Percentiles rank a stretch among this genome's conserved stretches.
phyloP scores from a whole-genome alignment of 345 rosid genomes.

The Trapa incisa region DNA sequence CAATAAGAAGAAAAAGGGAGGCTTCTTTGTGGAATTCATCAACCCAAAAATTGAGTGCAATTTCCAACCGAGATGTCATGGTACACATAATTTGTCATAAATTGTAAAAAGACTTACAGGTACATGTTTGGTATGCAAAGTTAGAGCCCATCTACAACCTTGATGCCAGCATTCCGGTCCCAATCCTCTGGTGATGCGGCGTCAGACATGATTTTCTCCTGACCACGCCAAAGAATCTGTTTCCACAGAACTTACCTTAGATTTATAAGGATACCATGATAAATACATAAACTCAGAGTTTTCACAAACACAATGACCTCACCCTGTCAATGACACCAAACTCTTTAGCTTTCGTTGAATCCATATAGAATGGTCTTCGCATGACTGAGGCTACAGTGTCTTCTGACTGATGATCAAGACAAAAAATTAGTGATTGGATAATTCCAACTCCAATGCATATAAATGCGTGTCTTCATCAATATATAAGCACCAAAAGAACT shows the following conservation, averaged over 20 bases:
- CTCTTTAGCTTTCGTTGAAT: constrained; percentile 55
- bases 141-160: constrained; percentile 19
- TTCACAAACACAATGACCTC: constrained; percentile 3
- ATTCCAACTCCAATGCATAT: not conserved
- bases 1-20: not conserved
- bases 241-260: constrained; percentile 5
- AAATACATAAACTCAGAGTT: not conserved
- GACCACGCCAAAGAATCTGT: constrained; percentile 74
- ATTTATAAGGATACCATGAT: not conserved
- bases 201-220: constrained; percentile 53
- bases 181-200: constrained; percentile 62
- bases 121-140: not conserved
- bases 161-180: constrained; percentile 55
- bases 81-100: not conserved
- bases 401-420: constrained; percentile 30
- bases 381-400: constrained; percentile 57
- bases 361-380: constrained; percentile 66
- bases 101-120: not conserved
- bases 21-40: not conserved
- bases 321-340: constrained; percentile 89
- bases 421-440: constrained; percentile 9
- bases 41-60: not conserved
- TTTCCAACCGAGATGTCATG: not conserved
- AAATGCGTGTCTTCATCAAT: not conserved
- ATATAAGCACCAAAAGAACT: not conserved